These are phyloP conservation scores for Trichoderma gamsii DNA, from an alignment of 495 filamentous ascomycete species.

Conservation along the genomic window DNA sequence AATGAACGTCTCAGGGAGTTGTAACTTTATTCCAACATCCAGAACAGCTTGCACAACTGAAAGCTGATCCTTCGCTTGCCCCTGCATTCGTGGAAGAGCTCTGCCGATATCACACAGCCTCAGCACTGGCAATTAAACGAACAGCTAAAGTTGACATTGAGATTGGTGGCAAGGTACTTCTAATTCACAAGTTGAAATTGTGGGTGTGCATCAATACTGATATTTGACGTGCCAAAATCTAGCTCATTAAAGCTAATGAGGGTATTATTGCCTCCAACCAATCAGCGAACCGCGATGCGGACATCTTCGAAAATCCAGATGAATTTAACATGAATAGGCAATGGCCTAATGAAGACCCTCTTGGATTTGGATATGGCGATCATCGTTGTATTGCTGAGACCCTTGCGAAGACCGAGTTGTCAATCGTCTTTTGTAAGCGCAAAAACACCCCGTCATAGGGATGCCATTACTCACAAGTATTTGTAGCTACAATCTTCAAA, in stretches of 20 bases:
- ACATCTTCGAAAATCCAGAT: slow-evolving; percentile 35
- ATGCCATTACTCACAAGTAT: neutral
- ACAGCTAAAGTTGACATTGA: slow-evolving; percentile 40
- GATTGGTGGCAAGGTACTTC: slow-evolving; percentile 33
- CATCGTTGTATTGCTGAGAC: slow-evolving; percentile 42
- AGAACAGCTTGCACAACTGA: slow-evolving; percentile 32
- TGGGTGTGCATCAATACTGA: no score
- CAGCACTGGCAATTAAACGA: slow-evolving; percentile 37
- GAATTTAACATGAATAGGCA: slow-evolving; percentile 39
- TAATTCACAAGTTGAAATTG: no score
- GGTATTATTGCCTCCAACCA: slow-evolving; percentile 43
- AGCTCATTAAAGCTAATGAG: slow-evolving; percentile 34
- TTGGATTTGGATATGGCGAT: slow-evolving; percentile 40
- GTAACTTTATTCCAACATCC: slow-evolving; percentile 36
- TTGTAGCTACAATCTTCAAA: neutral
- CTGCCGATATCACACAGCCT: slow-evolving; percentile 40
- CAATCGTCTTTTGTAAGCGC: slow-evolving; percentile 34
- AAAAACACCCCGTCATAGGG: neutral
- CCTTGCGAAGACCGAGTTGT: slow-evolving; percentile 35
- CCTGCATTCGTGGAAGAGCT: slow-evolving; percentile 39
- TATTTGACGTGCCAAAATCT: no score
- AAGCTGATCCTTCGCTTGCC: slow-evolving; percentile 28
- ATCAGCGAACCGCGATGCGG: slow-evolving; percentile 44
- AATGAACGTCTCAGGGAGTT: slow-evolving; percentile 33
- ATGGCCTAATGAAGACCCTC: slow-evolving; percentile 28